Percentiles rank a stretch among this genome's conserved stretches.
Conservation (phyloP, 2,329 filamentous ascomycete genomes). For the Cladosporium sp. region DNA sequence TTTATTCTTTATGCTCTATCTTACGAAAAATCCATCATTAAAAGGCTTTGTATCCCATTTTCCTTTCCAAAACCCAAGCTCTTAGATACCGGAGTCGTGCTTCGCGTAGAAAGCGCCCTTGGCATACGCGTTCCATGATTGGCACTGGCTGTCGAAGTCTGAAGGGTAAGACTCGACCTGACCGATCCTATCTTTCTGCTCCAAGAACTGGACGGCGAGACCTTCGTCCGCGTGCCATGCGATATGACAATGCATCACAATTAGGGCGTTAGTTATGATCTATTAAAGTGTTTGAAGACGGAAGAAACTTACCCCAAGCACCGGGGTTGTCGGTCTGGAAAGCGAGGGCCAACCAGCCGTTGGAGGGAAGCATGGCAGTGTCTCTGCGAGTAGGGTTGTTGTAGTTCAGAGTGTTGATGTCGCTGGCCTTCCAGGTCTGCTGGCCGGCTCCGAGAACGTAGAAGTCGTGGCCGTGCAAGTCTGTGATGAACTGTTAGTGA, state of each 20-base stretch:
- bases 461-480: slow-evolving; percentile 30
- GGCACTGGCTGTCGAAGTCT: slow-evolving; percentile 27
- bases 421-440: slow-evolving; percentile 21
- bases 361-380: slow-evolving; percentile 35
- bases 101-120: slow-evolving; percentile 23
- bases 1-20: background rate
- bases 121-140: slow-evolving; percentile 28
- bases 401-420: slow-evolving; percentile 27
- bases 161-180: slow-evolving; percentile 16
- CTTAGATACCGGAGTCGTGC: slow-evolving; percentile 16
- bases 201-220: slow-evolving; percentile 32
- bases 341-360: slow-evolving; percentile 38
- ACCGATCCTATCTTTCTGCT: slow-evolving; percentile 22
- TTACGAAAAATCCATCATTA: slow-evolving; percentile 1
- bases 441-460: slow-evolving; percentile 29
- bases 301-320: slow-evolving; percentile 29
- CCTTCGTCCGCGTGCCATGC: slow-evolving; percentile 34
- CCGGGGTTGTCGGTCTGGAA: slow-evolving; percentile 42
- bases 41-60: background rate
- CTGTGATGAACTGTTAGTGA: background rate
- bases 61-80: background rate
- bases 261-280: background rate
- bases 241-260: slow-evolving; percentile 38
- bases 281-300: background rate
- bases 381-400: slow-evolving; percentile 39